Evolutionary conservation across 495 filamentous ascomycete genomes (phyloP).

Genomic region (Tetracladium marchalianum): DNA sequence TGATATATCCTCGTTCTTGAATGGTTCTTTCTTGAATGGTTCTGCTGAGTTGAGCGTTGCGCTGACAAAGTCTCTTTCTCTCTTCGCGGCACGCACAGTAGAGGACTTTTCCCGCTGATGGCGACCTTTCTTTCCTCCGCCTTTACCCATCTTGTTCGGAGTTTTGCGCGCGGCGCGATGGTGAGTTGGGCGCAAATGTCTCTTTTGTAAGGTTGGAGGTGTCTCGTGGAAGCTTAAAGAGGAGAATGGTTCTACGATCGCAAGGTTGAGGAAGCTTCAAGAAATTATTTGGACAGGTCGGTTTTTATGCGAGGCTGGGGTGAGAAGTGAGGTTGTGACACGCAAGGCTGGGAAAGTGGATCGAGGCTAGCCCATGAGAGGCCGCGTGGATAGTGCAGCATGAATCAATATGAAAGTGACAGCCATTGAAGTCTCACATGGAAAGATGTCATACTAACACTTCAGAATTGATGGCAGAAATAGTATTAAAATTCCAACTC

Average conservation of each 20-base stretch:
- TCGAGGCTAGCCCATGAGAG: background rate
- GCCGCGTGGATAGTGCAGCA: background rate
- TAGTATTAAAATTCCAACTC: slow-evolving; percentile 3
- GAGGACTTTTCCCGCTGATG: background rate
- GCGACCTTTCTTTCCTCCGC: background rate
- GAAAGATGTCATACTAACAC: too few relatives aligned
- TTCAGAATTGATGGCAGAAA: background rate
- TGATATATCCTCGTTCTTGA: too few relatives aligned
- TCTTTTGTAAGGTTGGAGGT: too few relatives aligned
- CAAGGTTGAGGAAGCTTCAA: background rate
- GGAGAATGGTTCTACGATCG: too few relatives aligned
- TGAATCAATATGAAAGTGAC: background rate
- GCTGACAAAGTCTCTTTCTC: background rate
- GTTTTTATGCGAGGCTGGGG: background rate
- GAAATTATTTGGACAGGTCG: background rate
- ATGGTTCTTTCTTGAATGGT: too few relatives aligned
- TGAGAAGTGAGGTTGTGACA: background rate
- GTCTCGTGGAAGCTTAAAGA: too few relatives aligned
- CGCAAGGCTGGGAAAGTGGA: background rate
- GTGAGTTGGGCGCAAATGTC: background rate
- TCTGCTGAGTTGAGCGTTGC: too few relatives aligned
- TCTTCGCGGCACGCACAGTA: background rate
- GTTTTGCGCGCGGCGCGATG: background rate
- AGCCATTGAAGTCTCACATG: background rate
- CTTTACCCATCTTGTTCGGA: background rate